Base-by-base conservation (phyloP, 2,329 filamentous ascomycete species). In the Colletotrichum acutatum region DNA sequence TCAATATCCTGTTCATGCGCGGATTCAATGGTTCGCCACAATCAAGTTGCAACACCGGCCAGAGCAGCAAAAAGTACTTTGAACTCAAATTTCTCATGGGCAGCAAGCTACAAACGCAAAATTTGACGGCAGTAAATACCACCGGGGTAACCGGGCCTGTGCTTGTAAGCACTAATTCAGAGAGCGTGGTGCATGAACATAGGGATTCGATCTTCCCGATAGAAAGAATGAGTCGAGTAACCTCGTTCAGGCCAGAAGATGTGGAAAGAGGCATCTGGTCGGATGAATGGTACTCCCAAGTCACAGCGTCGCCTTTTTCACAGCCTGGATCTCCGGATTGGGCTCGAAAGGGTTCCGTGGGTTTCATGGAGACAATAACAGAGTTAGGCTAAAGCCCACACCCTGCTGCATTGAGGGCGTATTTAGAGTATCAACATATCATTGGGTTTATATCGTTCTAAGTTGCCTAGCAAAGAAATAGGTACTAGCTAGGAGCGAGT, bases 1-100 rank as follows among this genome's bases (percentile, higher is more conserved):
- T 77, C 22, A 80, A 77, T 42, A 70, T 72, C 5, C 7, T 72
- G 12, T 12, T 72, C 3, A 66, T 37, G 34, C 66, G 28, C 12
- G 16, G 66, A 2, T 14, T 9, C 34, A 14, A 57, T 14, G n/a
- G 32, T 2, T 52, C 60, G 4, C 37, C 26, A 14, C 32, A 58
- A 4, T 61, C 66, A 4, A 70, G 34, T 16, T 8, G 7, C 0
- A 37, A 53, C 30, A 64, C 46, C 7, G 8, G 34, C 16, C 22
- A n/a, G 1, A 61, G 28, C 1, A 42, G 28, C 4, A 72, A 16
- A 5, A 46, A 28, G 42, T 49, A 49, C 32, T 14, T 69, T 6
- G 70, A 69, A 22, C 26, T 72, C 19, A 72, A 69, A 46, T 69
- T 65, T 14, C 60, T 72, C n/a, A 56, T 32, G 46, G 66, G 70